Percentiles rank a stretch among this genome's conserved stretches.
These are phyloP conservation scores for Talaromyces sp. DNA, from an alignment of 2,329 filamentous ascomycete species.

Conservation along the genomic window DNA sequence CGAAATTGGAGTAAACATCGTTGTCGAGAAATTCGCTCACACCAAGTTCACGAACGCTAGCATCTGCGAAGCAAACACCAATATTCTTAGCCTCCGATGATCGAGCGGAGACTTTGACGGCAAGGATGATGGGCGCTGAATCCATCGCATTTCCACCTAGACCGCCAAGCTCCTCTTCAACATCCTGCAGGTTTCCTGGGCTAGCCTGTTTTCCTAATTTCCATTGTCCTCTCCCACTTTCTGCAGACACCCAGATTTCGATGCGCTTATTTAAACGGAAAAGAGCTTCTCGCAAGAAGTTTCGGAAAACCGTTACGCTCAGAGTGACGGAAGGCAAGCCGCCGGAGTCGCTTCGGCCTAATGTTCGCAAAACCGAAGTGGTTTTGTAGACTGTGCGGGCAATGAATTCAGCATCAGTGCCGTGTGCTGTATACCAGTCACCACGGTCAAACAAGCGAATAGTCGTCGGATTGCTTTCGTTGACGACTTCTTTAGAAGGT, in stretches of 20 bases:
- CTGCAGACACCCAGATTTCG: slow-evolving; percentile 79
- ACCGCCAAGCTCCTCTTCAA: slow-evolving; percentile 86
- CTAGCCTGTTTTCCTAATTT: slow-evolving; percentile 88
- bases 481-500: slow-evolving; percentile 57
- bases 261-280: slow-evolving; percentile 87
- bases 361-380: slow-evolving; percentile 85
- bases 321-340: slow-evolving; percentile 91
- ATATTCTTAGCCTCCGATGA: slow-evolving; percentile 79
- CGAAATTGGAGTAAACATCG: slow-evolving; percentile 96
- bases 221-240: slow-evolving; percentile 77
- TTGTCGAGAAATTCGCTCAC: slow-evolving; percentile 99
- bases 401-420: slow-evolving; percentile 46
- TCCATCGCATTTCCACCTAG: slow-evolving; percentile 62
- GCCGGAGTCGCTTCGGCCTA: slow-evolving; percentile 79
- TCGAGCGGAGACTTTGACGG: slow-evolving; percentile 89
- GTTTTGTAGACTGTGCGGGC: slow-evolving; percentile 85
- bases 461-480: slow-evolving; percentile 45
- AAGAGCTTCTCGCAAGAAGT: slow-evolving; percentile 89
- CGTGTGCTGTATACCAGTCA: slow-evolving; percentile 80
- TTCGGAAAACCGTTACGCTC: slow-evolving; percentile 90
- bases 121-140: slow-evolving; percentile 87
- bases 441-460: slow-evolving; percentile 90
- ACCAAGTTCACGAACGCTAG: slow-evolving; percentile 89
- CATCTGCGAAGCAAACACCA: slow-evolving; percentile 96
- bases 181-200: slow-evolving; percentile 91